Evolutionary conservation across 768 basidiomycete species (phyloP), one percentile per base, ranked within the genome.

Genomic region (Hygrocybe punicea): DNA sequence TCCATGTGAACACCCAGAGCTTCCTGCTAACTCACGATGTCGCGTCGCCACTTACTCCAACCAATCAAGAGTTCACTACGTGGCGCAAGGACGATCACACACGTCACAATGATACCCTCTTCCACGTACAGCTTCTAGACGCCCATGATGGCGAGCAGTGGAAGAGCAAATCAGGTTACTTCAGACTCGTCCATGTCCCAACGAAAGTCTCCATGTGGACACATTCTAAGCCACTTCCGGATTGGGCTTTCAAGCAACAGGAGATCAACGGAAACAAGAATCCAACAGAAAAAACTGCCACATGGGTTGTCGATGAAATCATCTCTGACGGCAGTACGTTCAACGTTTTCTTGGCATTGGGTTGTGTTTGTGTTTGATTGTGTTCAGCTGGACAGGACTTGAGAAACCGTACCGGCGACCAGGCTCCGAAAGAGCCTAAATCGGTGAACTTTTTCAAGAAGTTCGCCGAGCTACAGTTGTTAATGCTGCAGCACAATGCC

Each of bases 401-500:
- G 47, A 69, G 73, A 36, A 79, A 83, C 56, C 81, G 84, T n/a
- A 77, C 75, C 23, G 78, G 73, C 54, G 73, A 78, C 29, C 70
- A 71, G 13, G 80, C 81, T 21, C 64, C 76, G 11, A 93, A 90
- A 69, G 75, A 82, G 54, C 88, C 91, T 17, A 94, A 91, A 74
- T 78, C 76, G 52, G 81, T 93, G 78, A 89, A 85, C 70, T 99
- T 99, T 75, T 91, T 99, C 80, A 87, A 80, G 70, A 98, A 99
- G 74, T 98, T 95, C 65, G 83, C 78, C 25, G 96, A 99, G 71
- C 77, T 98, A 33, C 97, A 99, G 66, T 73, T 96, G 44, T 76
- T 96, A 55, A 98, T 98, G 96, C 74, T 98, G 62, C 93, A 97
- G 68, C 97, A 99, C 77, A 99, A 99, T 65, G 95, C 97, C n/a